A percentile compares a stretch with the other conserved stretches of the same genome.
Evolutionary conservation across 176 grass and related monocot genomes (phyloP).

Genomic region (Elymus sibiricus): DNA sequence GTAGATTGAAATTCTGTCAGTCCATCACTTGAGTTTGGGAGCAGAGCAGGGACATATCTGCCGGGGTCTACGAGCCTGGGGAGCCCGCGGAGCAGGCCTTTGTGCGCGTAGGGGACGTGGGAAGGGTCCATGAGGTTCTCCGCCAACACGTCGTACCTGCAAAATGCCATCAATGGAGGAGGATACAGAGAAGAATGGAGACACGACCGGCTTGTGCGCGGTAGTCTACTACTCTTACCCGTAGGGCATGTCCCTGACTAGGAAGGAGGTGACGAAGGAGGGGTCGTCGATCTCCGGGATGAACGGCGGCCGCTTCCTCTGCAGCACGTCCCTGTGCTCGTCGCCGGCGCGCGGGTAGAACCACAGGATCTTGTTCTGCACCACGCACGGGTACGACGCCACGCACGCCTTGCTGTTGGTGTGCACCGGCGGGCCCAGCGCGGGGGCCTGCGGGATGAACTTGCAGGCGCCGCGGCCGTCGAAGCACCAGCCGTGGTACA

Average conservation of each 20-base stretch:
- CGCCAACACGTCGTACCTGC: conserved; percentile 67
- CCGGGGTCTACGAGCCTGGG: conserved; percentile 44
- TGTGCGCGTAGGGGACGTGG: conserved; percentile 76
- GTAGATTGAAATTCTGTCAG: not conserved
- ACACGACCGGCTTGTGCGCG: not conserved
- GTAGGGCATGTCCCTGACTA: conserved; percentile 56
- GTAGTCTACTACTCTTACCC: conserved; percentile 34
- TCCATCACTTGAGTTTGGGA: not conserved
- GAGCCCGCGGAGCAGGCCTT: conserved; percentile 38
- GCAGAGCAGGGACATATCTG: conserved; percentile 59
- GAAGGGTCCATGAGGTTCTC: conserved; percentile 89
- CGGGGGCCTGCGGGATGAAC: conserved; percentile 79
- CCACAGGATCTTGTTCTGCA: conserved; percentile 79
- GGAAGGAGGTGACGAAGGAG: conserved; percentile 32
- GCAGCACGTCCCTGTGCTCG: conserved; percentile 46
- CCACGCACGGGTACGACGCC: conserved; percentile 66
- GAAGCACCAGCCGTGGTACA: conserved; percentile 98
- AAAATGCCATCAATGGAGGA: not conserved
- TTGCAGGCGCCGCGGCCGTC: conserved; percentile 70
- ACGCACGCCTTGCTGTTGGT: conserved; percentile 59
- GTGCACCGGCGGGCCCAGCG: conserved; percentile 63
- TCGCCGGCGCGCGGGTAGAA: conserved; percentile 64
- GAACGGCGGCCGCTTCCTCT: conserved; percentile 50
- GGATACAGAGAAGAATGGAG: not conserved
- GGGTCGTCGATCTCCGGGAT: conserved; percentile 74